A percentile compares a stretch with the other conserved stretches of the same genome.
Conservation (phyloP, 768 basidiomycete species). For the Mycena galericulata region DNA sequence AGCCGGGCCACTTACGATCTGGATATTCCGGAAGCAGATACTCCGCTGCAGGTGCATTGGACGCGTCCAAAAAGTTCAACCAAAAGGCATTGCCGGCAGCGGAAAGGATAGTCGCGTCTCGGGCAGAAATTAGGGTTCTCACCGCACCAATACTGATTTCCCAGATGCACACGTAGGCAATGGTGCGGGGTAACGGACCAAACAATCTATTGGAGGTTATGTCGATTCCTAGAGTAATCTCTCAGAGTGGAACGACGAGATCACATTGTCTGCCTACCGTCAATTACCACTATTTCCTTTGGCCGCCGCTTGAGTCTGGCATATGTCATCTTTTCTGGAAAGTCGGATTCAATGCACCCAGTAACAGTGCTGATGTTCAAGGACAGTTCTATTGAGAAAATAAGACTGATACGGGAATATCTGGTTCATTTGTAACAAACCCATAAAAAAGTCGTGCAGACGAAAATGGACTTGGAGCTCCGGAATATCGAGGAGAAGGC, state of each 20-base stretch:
- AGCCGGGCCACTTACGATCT: conserved; percentile 76
- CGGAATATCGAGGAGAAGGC: conserved; percentile 69
- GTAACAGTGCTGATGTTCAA: conserved; percentile 75
- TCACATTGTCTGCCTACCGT: conserved; percentile 47
- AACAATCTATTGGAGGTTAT: conserved; percentile 89
- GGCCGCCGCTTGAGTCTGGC: conserved; percentile 32
- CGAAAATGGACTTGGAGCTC: conserved; percentile 82
- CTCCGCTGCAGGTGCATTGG: conserved; percentile 84
- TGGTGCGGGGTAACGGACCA: conserved; percentile 85
- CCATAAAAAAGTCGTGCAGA: conserved; percentile 91
- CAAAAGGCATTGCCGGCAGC: conserved; percentile 70
- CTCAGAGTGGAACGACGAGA: not conserved
- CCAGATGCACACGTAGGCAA: conserved; percentile 95
- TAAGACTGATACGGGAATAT: not conserved
- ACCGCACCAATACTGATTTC: conserved; percentile 81
- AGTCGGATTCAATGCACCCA: conserved; percentile 62
- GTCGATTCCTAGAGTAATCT: conserved; percentile 66
- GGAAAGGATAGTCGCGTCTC: conserved; percentile 62
- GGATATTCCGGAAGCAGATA: conserved; percentile 74
- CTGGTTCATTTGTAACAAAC: conserved; percentile 48
- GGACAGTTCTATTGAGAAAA: conserved; percentile 72
- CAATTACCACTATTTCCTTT: conserved; percentile 61
- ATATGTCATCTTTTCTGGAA: conserved; percentile 55
- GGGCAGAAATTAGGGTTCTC: conserved; percentile 66
- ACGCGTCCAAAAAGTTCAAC: conserved; percentile 77